phyloP scores from a whole-genome alignment of 305 asterid genomes.

The Rubia tinctorum region DNA sequence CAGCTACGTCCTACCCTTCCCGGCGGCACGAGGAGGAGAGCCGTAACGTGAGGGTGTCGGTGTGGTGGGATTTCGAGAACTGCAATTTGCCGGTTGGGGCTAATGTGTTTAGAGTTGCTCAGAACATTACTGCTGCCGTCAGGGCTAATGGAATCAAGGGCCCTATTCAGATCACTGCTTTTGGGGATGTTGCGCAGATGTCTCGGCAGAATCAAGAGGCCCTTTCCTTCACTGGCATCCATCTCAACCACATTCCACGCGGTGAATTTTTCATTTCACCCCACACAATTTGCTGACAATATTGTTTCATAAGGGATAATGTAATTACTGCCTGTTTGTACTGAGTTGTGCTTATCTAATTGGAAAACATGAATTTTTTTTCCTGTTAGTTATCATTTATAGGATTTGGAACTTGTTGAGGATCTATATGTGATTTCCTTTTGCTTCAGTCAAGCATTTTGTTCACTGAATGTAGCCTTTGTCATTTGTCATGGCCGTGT shows the following conservation, averaged over 20 bases:
- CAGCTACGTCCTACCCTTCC: conserved; percentile 18
- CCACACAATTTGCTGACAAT: neutral
- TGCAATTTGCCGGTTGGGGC: conserved; percentile 53
- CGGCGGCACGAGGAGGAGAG: conserved; percentile 74
- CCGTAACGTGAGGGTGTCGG: conserved; percentile 76
- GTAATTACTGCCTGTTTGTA: neutral
- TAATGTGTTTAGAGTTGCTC: conserved; percentile 63
- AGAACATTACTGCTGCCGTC: conserved; percentile 59
- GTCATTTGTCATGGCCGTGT: too few species aligned
- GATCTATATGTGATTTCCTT: neutral
- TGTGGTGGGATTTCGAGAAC: conserved; percentile 99
- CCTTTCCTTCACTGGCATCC: conserved; percentile 83
- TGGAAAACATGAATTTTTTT: neutral
- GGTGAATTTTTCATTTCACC: conserved; percentile 31
- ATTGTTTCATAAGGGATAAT: neutral
- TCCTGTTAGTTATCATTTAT: neutral
- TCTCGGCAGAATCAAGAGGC: conserved; percentile 82
- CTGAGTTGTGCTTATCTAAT: neutral
- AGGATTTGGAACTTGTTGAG: neutral
- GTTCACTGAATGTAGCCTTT: neutral
- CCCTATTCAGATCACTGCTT: conserved; percentile 84
- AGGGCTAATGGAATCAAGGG: conserved; percentile 87
- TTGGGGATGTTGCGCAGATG: conserved; percentile 81
- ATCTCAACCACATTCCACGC: conserved; percentile 72
- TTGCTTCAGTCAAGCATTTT: neutral